Percentiles rank a stretch among this genome's conserved stretches.
Conservation (phyloP, 2,329 filamentous ascomycete genomes). For the Arthrobotrys pseudoclavata region DNA sequence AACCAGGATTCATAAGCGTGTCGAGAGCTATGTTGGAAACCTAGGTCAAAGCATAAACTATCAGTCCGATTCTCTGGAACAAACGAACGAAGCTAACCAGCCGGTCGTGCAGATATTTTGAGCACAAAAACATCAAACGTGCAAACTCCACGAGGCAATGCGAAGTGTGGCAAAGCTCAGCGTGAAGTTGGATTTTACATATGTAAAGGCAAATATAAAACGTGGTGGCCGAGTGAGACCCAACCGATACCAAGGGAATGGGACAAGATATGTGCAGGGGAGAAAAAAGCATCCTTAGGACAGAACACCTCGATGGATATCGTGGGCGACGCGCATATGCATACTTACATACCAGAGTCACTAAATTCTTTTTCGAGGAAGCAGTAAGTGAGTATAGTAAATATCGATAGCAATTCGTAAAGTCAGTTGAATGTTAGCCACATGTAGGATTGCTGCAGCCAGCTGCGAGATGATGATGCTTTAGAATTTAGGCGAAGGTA, state of each 20-base stretch:
- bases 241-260: slow-evolving; percentile 51
- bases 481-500: no score
- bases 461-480: slow-evolving; percentile 22
- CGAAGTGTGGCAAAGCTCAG: slow-evolving; percentile 5
- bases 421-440: slow-evolving; percentile 35
- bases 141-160: slow-evolving; percentile 12
- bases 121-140: slow-evolving; percentile 13
- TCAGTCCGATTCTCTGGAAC: slow-evolving; percentile 27
- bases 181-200: slow-evolving; percentile 3
- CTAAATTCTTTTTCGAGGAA: slow-evolving; percentile 10
- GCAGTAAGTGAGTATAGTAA: background rate
- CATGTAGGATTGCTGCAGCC: slow-evolving; percentile 34
- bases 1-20: slow-evolving; percentile 11
- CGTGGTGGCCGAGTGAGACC: slow-evolving; percentile 45
- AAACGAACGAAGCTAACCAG: background rate
- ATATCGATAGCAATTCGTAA: slow-evolving; percentile 2
- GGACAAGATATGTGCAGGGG: slow-evolving; percentile 37
- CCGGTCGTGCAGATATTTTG: slow-evolving; percentile 2
- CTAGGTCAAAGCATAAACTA: background rate
- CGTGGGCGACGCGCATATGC: slow-evolving; percentile 5
- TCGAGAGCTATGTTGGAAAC: background rate
- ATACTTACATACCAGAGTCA: slow-evolving; percentile 14
- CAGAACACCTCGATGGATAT: background rate
- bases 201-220: slow-evolving; percentile 45
- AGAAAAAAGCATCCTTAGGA: slow-evolving; percentile 19